A percentile compares a stretch with the other conserved stretches of the same genome.
Conservation (phyloP, 1,139 yeast genomes). For the Citeromyces hawaiiensis region DNA sequence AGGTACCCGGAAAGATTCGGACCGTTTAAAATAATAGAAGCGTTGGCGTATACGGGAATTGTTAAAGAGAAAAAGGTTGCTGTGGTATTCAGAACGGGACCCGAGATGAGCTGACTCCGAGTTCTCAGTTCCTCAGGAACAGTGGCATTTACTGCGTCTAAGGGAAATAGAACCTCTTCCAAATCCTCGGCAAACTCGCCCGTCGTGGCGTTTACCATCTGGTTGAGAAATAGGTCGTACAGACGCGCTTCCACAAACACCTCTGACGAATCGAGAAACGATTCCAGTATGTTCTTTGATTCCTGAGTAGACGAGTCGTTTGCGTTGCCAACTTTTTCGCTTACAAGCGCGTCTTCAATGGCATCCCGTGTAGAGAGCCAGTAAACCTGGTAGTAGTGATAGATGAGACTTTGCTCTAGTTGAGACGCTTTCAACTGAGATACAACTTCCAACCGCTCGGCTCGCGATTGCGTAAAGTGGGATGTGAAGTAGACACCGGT, state of each 20-base stretch:
- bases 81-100: constrained; percentile 37
- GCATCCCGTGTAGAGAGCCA: constrained; percentile 56
- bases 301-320: constrained; percentile 20
- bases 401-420: constrained; percentile 51
- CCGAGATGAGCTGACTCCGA: constrained; percentile 34
- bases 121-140: constrained; percentile 28
- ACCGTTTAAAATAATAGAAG: constrained; percentile 48
- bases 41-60: constrained; percentile 59
- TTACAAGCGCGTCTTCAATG: constrained; percentile 44
- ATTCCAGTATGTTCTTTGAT: constrained; percentile 36
- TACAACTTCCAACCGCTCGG: constrained; percentile 62
- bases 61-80: constrained; percentile 40
- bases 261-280: constrained; percentile 50
- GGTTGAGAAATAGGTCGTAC: constrained; percentile 23
- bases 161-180: constrained; percentile 35
- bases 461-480: constrained; percentile 47
- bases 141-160: constrained; percentile 24
- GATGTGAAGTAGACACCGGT: constrained; percentile 69
- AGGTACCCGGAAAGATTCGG: constrained; percentile 62
- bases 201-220: constrained; percentile 21
- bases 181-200: constrained; percentile 14
- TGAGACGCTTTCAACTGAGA: constrained; percentile 77
- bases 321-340: constrained; percentile 64
- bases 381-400: constrained; percentile 54
- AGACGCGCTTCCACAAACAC: constrained; percentile 53